Evolutionary conservation across 352 stramenopile species (phyloP).

Genomic region (Pythium brachiatum): DNA sequence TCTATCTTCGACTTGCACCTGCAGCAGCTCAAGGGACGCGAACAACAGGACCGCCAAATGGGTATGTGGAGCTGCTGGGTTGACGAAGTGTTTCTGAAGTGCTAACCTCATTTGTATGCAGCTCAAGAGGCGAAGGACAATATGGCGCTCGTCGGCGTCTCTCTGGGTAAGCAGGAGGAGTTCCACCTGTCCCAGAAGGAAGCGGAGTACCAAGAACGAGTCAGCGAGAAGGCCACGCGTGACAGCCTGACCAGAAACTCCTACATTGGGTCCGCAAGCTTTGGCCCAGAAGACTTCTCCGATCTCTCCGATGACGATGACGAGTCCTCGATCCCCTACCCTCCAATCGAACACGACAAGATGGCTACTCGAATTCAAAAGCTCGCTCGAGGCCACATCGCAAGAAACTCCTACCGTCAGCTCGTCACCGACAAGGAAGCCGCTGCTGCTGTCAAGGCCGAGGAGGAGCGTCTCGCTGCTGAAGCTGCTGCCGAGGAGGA

Average conservation of each 20-base stretch:
- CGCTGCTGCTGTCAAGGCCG: constrained; percentile 3
- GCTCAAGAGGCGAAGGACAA: constrained; percentile 26
- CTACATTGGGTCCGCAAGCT: constrained; percentile 14
- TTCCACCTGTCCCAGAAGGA: constrained; percentile 20
- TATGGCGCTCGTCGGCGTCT: constrained; percentile 20
- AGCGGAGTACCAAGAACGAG: constrained; percentile 17
- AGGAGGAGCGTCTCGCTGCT: constrained; percentile 2
- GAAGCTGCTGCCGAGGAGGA: constrained; percentile 6
- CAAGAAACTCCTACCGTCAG: neutral
- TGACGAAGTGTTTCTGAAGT: neutral
- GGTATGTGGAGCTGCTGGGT: neutral
- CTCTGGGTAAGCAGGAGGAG: constrained; percentile 22
- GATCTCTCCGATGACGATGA: constrained; percentile 15
- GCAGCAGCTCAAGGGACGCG: constrained; percentile 14
- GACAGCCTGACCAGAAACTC: constrained; percentile 25
- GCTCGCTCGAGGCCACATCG: neutral
- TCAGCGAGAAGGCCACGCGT: constrained; percentile 23
- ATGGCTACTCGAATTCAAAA: constrained; percentile 49
- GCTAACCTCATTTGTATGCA: neutral
- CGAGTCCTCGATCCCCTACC: constrained; percentile 10
- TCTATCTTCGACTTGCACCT: constrained; percentile 22
- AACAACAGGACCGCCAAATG: constrained; percentile 21
- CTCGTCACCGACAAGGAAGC: neutral
- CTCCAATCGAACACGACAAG: constrained; percentile 26
- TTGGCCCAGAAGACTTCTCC: constrained; percentile 19